Evolutionary conservation across 1,139 yeast genomes (phyloP).

Genomic region (Candida mesenterica): DNA sequence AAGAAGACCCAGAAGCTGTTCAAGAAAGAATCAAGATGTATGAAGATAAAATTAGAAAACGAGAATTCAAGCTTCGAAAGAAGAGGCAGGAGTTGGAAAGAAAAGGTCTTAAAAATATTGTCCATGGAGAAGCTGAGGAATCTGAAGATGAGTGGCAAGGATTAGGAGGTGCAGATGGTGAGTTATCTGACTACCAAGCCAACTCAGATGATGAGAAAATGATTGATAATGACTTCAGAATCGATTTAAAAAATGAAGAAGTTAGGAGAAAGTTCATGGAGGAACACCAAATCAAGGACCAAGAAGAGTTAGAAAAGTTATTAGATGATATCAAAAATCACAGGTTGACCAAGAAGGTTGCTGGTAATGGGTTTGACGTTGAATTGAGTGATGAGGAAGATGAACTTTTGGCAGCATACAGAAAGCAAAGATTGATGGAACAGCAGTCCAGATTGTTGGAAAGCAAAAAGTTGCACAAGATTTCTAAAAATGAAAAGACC

Average conservation of each 20-base stretch:
- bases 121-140: conserved; percentile 90
- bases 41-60: conserved; percentile 39
- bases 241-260: conserved; percentile 59
- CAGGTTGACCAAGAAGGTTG: conserved; percentile 64
- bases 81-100: conserved; percentile 50
- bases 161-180: conserved; percentile 80
- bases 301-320: conserved; percentile 67
- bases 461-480: conserved; percentile 48
- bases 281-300: conserved; percentile 68
- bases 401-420: conserved; percentile 51
- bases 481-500: conserved; percentile 54
- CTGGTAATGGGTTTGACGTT: conserved; percentile 55
- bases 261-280: conserved; percentile 62
- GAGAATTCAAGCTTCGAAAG: conserved; percentile 37
- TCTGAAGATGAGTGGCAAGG: conserved; percentile 97
- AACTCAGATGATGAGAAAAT: conserved; percentile 78
- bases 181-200: conserved; percentile 55
- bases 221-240: conserved; percentile 70
- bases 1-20: conserved; percentile 26
- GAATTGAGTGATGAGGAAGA: conserved; percentile 71
- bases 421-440: conserved; percentile 51
- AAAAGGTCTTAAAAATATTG: conserved; percentile 50
- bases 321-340: conserved; percentile 84
- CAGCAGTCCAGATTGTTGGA: conserved; percentile 57
- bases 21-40: conserved; percentile 32